Evolutionary conservation across 2,329 filamentous ascomycete species (phyloP).

Genomic region (Dothidotthia symphoricarpi): DNA sequence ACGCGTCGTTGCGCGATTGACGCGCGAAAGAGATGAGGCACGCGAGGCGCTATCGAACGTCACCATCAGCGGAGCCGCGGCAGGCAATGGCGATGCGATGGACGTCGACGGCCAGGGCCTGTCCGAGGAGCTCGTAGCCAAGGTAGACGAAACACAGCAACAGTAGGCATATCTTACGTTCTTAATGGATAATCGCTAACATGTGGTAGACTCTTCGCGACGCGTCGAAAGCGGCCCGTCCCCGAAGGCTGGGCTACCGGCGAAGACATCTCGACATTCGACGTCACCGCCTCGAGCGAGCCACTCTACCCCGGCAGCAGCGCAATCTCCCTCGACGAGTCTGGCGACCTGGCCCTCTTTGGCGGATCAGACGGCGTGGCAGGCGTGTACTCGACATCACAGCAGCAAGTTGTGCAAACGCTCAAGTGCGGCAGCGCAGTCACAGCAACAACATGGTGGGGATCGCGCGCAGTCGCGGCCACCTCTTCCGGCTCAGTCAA

Average conservation of each 20-base stretch:
- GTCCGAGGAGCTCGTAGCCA: conserved; percentile 66
- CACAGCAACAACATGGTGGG: conserved; percentile 65
- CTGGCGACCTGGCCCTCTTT: conserved; percentile 67
- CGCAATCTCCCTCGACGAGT: conserved; percentile 57
- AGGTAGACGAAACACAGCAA: conserved; percentile 77
- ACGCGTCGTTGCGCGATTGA: conserved; percentile 85
- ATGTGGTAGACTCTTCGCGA: conserved; percentile 70
- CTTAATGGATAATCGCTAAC: conserved; percentile 18
- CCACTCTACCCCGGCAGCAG: conserved; percentile 60
- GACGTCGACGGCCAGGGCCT: conserved; percentile 80
- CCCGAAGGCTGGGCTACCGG: conserved; percentile 81
- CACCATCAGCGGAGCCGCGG: conserved; percentile 62
- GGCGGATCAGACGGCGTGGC: conserved; percentile 73
- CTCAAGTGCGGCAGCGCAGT: conserved; percentile 65
- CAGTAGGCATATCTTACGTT: conserved; percentile 56
- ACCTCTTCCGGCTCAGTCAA: conserved; percentile 77
- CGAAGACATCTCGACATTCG: conserved; percentile 66
- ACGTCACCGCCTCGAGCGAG: conserved; percentile 54
- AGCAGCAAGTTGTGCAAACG: conserved; percentile 71
- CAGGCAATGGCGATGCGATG: conserved; percentile 76
- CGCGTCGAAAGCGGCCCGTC: conserved; percentile 82
- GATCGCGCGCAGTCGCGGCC: conserved; percentile 67
- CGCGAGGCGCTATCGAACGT: conserved; percentile 84
- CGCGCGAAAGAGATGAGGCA: conserved; percentile 90
- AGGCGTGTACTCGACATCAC: conserved; percentile 74